phyloP scores from a whole-genome alignment of 2,329 filamentous ascomycete species.

The Pestalotiopsis sp. region DNA sequence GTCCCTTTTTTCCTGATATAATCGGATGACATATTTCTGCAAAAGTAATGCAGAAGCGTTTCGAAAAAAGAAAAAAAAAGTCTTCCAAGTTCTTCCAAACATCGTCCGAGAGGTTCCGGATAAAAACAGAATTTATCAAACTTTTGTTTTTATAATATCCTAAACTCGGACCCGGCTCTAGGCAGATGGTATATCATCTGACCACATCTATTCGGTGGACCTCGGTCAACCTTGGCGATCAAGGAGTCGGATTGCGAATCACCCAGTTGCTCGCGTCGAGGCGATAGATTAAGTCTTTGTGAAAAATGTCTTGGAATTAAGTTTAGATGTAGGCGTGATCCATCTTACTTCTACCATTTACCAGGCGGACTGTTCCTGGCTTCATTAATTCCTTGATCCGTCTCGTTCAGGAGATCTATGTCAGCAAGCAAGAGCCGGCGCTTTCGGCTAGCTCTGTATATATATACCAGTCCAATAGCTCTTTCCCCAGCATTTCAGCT shows the following conservation, averaged over 20 bases:
- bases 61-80: background rate
- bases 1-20: no score
- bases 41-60: background rate
- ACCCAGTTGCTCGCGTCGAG: no score
- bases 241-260: no score
- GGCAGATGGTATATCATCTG: no score
- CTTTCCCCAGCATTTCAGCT: background rate
- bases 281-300: background rate
- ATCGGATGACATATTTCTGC: no score
- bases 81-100: background rate
- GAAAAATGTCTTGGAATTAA: background rate
- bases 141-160: no score
- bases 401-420: conserved; percentile 3
- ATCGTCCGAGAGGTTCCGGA: no score
- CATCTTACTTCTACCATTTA: conserved; percentile 4
- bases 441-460: background rate
- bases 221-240: no score
- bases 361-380: conserved; percentile 1
- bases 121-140: no score
- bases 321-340: background rate
- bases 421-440: background rate
- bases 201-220: no score
- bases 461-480: conserved; percentile 8
- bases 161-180: no score
- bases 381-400: conserved; percentile 9